Percentiles rank a stretch among this genome's conserved stretches.
phyloP scores from a whole-genome alignment of 495 filamentous ascomycete genomes.

The Xylaria telfairii region DNA sequence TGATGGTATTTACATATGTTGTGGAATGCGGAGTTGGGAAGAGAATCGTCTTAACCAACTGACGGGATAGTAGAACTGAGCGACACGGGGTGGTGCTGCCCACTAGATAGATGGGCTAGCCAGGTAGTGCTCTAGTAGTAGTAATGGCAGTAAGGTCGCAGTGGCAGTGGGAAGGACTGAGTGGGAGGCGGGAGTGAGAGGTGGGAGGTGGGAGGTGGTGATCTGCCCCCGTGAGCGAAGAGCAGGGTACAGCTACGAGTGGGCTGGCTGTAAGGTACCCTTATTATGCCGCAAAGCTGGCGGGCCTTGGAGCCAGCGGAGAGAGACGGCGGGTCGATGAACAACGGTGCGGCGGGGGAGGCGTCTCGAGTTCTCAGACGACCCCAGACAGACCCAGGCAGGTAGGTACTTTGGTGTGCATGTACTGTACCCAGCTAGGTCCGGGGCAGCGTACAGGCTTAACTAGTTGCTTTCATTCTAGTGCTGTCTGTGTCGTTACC shows the following conservation, averaged over 20 bases:
- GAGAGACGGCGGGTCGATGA: not conserved
- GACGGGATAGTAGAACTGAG: not conserved
- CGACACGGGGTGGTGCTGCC: slow-evolving; percentile 9
- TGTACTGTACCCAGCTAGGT: too few relatives aligned
- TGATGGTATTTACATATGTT: slow-evolving; percentile 17
- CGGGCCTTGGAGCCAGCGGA: slow-evolving; percentile 1
- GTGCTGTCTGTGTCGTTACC: too few relatives aligned
- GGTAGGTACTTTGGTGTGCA: too few relatives aligned
- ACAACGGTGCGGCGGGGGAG: slow-evolving; percentile 14
- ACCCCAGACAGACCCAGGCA: not conserved
- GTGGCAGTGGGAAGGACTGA: not conserved
- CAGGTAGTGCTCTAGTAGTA: not conserved
- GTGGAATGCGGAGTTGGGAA: slow-evolving; percentile 16
- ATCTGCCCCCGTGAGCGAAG: slow-evolving; percentile 19
- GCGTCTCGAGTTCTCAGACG: not conserved
- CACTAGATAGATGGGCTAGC: too few relatives aligned
- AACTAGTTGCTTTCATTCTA: too few relatives aligned
- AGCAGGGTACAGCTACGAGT: slow-evolving; percentile 14
- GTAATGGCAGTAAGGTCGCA: not conserved
- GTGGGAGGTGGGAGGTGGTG: slow-evolving; percentile 13
- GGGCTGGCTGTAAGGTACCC: slow-evolving; percentile 25
- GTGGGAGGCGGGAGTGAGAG: not conserved
- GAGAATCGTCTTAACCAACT: not conserved
- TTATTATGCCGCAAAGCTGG: slow-evolving; percentile 17
- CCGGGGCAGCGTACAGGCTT: too few relatives aligned